Conservation (phyloP, 495 filamentous ascomycete species). For the Pseudomonodictys pantanalensis region DNA sequence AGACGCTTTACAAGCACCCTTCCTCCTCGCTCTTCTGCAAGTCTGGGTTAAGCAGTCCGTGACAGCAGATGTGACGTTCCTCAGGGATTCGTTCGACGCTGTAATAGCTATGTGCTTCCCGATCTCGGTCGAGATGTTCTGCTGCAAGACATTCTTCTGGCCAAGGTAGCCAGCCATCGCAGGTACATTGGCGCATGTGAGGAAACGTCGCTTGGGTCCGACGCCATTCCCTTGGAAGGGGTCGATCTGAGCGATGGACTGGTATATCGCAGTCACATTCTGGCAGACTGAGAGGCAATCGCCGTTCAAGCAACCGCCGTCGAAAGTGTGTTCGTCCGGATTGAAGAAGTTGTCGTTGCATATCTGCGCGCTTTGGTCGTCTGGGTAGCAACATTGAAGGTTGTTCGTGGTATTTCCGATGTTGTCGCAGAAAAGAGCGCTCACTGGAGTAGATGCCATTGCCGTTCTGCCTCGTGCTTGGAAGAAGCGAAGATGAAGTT, state of each 20-base stretch:
- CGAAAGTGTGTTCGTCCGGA: not conserved
- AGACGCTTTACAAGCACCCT: not conserved
- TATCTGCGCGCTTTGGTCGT: not conserved
- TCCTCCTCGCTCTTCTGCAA: conserved; percentile 2
- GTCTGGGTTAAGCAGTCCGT: conserved; percentile 15
- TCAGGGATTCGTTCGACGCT: not conserved
- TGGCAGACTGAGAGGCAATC: conserved; percentile 5
- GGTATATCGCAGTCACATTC: conserved; percentile 5
- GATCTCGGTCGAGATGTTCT: not conserved
- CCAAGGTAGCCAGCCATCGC: conserved; percentile 7
- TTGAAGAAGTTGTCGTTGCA: conserved; percentile 15
- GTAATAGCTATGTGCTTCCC: not conserved
- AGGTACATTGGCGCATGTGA: conserved; percentile 15
- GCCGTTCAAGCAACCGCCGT: not conserved
- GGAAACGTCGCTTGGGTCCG: conserved; percentile 2
- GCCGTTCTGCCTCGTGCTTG: too few species aligned
- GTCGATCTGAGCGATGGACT: not conserved
- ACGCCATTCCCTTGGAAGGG: conserved; percentile 2
- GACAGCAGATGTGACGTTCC: not conserved
- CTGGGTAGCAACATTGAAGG: conserved; percentile 5
- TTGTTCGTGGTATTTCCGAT: conserved; percentile 2
- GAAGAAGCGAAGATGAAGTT: not conserved
- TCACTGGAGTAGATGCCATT: not conserved
- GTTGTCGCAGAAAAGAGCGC: conserved; percentile 2
- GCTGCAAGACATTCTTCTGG: not conserved